Base-by-base conservation (phyloP, 805 yeast species). In the Nakazawaea anatomiae region DNA sequence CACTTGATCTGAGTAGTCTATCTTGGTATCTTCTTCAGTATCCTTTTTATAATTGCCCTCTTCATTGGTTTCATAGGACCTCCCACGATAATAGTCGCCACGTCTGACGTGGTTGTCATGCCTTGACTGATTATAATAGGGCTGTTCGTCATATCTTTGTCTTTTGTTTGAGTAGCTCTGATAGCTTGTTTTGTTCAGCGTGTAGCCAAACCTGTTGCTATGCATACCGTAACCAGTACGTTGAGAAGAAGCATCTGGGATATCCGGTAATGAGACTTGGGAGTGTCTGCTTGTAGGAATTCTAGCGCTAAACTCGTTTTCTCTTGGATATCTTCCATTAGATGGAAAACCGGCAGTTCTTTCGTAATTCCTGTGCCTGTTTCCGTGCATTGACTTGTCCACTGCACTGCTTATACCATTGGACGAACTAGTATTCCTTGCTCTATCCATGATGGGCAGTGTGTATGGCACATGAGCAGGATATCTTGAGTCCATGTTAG, bases 1-100 rank as follows among this genome's bases (percentile, higher is more conserved):
- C 12, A 30, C 9, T 18, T 35, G 46, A 11, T 47, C 50, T 14
- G 46, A 42, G 31, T 47, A 47, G 35, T 47, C 50, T n/a, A 47
- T 39, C 28, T 47, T 46, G 29, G 39, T 46, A 18, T 28, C 46
- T 5, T 34, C 46, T 8, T 41, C 38, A 4, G 28, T 12, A n/a
- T 31, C 12, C 7, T 30, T 42, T 14, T 27, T 30, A 11, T 31
- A 29, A n/a, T 36, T 42, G 18, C 30, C 44, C 14, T n/a, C 27
- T 40, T 40, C 43, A 10, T 29, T 25, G 10, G 10, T 31, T 7
- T 30, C 34, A 11, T 6, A 10, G 11, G 38, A 14, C 30, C 39
- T 43, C 12, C n/a, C n/a, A 18, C 32, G 30, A n/a, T 43, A n/a
- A 25, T 18, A 7, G 12, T 32, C 32, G 28, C 29, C 7, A 10